Evolutionary conservation across 1,284 basidiomycete species (phyloP), one percentile per base, ranked within the genome.

Genomic region (Caloboletus inedulis): DNA sequence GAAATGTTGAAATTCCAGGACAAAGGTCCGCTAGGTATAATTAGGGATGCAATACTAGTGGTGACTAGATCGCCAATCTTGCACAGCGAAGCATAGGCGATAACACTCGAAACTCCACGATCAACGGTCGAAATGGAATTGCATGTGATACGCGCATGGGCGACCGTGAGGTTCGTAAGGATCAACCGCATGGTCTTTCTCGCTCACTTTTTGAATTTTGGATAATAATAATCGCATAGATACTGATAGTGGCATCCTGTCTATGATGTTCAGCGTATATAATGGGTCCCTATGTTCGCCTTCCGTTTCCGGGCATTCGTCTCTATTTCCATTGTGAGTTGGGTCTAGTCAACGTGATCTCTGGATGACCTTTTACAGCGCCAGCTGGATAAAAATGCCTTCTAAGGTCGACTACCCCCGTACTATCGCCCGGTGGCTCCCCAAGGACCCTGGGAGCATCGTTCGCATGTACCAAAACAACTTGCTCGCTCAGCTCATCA

Each of bases 351-450:
- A 33, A 9, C 3, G 7, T 10, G 27, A 31, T 37, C 39, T 29
- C 14, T 49, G 18, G 23, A 25, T 59, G 23, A 51, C 40, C 4
- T 2, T 43, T 39, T 8, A 6, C 14, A 39, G 29, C 29, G 3
- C 18, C 27, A 53, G 51, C 18, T n/a, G 21, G 42, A 47, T 23
- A 13, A 43, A 29, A 10, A 62, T 60, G 61, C 37, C 51, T 9
- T 25, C 30, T 8, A 44, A 48, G 12, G 7, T 52, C 23, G 19
- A 16, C 4, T 23, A 27, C n/a, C 21, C 19, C 4, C 13, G 43
- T 31, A 49, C 55, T 4, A 53, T 63, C 8, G 53, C 46, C 4
- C 44, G 61, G 46, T 65, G 61, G 62, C 55, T 65, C 2, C 61
- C 62, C 0, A 30, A 50, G 25, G 55, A 63, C n/a, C 55, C 53